Conservation (phyloP, 495 filamentous ascomycete genomes). For the Xylaria palmicola region DNA sequence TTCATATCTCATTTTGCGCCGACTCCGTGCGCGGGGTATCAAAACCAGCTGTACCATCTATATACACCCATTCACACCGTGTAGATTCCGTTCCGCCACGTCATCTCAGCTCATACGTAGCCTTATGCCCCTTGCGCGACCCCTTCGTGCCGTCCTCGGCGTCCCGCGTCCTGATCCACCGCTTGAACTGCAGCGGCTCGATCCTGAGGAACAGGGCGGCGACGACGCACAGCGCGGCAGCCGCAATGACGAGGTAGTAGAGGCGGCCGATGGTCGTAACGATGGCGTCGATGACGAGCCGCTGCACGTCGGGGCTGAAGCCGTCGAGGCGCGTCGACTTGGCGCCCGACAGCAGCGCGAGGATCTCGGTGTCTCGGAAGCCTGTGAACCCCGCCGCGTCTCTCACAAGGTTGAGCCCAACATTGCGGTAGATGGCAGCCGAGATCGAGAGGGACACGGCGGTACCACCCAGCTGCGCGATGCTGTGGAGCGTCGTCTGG, state of each 20-base stretch:
- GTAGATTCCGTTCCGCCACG: not conserved
- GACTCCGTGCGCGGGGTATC: slow-evolving; percentile 7
- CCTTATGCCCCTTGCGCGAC: not conserved
- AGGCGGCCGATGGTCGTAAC: slow-evolving; percentile 44
- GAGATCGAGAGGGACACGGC: slow-evolving; percentile 55
- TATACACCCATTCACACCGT: not conserved
- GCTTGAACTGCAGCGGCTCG: not conserved
- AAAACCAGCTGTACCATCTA: slow-evolving; percentile 11
- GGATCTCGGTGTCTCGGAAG: slow-evolving; percentile 31
- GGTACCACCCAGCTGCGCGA: slow-evolving; percentile 52
- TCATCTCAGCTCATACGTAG: slow-evolving; percentile 3
- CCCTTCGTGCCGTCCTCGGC: not conserved
- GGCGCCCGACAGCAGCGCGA: slow-evolving; percentile 45
- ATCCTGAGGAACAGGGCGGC: slow-evolving; percentile 4
- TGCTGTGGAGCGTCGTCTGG: slow-evolving; percentile 53
- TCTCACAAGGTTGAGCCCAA: slow-evolving; percentile 30
- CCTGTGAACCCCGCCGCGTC: slow-evolving; percentile 31
- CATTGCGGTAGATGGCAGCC: slow-evolving; percentile 54
- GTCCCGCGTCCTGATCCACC: not conserved
- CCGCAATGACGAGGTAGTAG: slow-evolving; percentile 48
- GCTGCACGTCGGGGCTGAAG: slow-evolving; percentile 19
- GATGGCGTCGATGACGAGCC: slow-evolving; percentile 41
- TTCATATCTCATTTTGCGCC: slow-evolving; percentile 6
- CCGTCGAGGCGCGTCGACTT: slow-evolving; percentile 29
- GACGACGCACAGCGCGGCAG: slow-evolving; percentile 37